Evolutionary conservation across 1,284 basidiomycete genomes (phyloP).

Genomic region (Sanghuangporus weigelae): DNA sequence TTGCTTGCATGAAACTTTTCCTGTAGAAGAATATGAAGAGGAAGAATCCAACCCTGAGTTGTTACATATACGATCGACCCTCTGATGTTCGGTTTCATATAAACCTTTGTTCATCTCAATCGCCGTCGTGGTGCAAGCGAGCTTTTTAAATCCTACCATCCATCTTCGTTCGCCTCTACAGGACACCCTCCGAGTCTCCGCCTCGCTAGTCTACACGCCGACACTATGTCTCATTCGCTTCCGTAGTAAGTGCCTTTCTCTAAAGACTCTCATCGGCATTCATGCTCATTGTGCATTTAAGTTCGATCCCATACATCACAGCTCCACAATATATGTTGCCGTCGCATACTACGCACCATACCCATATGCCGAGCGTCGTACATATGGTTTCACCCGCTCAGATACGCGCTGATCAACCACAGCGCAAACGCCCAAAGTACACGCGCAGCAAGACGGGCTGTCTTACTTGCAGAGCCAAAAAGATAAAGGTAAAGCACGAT

Average conservation of each 20-base stretch:
- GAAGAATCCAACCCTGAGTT: conserved; percentile 14
- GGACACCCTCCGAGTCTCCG: neutral
- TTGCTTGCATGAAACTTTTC: conserved; percentile 3
- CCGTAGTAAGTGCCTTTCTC: conserved; percentile 8
- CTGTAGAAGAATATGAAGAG: conserved; percentile 4
- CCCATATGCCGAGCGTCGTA: conserved; percentile 27
- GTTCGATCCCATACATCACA: conserved; percentile 10
- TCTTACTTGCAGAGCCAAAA: conserved; percentile 78
- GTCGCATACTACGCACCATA: conserved; percentile 9
- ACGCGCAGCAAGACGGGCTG: conserved; percentile 83
- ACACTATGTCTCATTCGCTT: conserved; percentile 11
- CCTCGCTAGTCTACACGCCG: neutral
- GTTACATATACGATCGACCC: conserved; percentile 10
- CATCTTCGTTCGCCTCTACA: neutral
- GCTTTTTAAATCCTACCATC: conserved; percentile 6
- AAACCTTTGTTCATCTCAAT: conserved; percentile 3
- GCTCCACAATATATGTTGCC: conserved; percentile 16
- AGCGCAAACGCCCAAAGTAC: conserved; percentile 79
- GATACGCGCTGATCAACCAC: conserved; percentile 41
- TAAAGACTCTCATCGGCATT: neutral
- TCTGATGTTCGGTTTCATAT: conserved; percentile 13
- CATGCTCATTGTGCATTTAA: neutral
- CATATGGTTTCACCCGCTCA: conserved; percentile 41
- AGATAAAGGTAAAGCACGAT: conserved; percentile 64
- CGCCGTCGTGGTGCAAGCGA: neutral